phyloP scores from a whole-genome alignment of 1,284 basidiomycete genomes.

The Papiliotrema laurentii region DNA sequence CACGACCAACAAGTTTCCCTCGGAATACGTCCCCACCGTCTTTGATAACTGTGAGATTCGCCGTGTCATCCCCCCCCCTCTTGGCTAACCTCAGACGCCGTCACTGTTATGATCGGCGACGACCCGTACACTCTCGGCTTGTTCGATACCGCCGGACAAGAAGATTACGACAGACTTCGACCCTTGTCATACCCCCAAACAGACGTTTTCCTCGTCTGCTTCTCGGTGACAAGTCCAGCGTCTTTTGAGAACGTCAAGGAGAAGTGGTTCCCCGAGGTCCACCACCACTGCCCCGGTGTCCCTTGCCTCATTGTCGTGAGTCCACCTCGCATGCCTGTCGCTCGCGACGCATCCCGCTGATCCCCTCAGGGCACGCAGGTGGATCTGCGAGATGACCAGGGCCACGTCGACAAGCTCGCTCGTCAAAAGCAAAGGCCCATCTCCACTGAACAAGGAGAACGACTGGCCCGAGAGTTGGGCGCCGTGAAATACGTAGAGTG shows the following conservation, averaged over 20 bases:
- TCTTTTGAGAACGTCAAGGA: slow-evolving; percentile 99
- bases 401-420: slow-evolving; percentile 89
- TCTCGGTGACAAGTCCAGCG: slow-evolving; percentile 96
- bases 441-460: slow-evolving; percentile 79
- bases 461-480: slow-evolving; percentile 89
- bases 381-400: slow-evolving; percentile 89
- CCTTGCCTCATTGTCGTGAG: slow-evolving; percentile 75
- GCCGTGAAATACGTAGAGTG: slow-evolving; percentile 99
- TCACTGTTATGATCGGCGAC: slow-evolving; percentile 99
- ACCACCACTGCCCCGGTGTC: slow-evolving; percentile 99
- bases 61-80: slow-evolving; percentile 34
- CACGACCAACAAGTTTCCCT: slow-evolving; percentile 98
- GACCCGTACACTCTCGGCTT: slow-evolving; percentile 97
- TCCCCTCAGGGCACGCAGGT: slow-evolving; percentile 79
- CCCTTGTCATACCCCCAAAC: slow-evolving; percentile 99
- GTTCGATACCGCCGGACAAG: slow-evolving; percentile 99
- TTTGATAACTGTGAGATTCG: slow-evolving; percentile 52
- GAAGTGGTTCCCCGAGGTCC: slow-evolving; percentile 99
- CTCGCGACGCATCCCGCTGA: not conserved
- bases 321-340: not conserved
- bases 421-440: slow-evolving; percentile 96
- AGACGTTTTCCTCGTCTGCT: slow-evolving; percentile 99
- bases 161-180: slow-evolving; percentile 98
- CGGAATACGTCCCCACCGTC: slow-evolving; percentile 98
- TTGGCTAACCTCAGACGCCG: slow-evolving; percentile 64